Base-by-base conservation (phyloP, 805 yeast genomes). In the Myxozyma vanderwaltii region DNA sequence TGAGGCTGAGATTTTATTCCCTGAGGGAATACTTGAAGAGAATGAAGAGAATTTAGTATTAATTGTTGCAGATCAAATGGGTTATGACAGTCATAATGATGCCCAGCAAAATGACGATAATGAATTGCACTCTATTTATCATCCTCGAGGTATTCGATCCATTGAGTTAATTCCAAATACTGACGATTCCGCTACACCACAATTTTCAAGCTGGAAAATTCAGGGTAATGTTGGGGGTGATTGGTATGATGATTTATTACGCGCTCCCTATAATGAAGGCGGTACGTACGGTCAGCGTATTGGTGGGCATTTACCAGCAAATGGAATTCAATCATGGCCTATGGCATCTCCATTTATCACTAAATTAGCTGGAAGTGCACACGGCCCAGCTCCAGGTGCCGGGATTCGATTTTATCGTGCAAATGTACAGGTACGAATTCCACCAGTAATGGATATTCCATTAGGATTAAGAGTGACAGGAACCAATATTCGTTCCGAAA, bases 161-260 rank as follows among this genome's bases (percentile, higher is more conserved):
- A 44, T 55, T n/a, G 50, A 45, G 13, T 44, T 59, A 5, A 27
- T 54, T 7, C 36, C 47, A 8, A 12, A 21, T 26, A 23, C 4
- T 15, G 10, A 29, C 19, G 52, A 49, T 13, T 52, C 33, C 12
- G 49, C 49, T 5, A 47, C 23, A 12, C 35, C 51, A n/a, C 31
- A n/a, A 12, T 59, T 59, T 53, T 44, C 46, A n/a, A 33, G 41
- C 23, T 59, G 63, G 63, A 31, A 27, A 23, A 27, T 59, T 8
- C 63, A 59, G 46, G 63, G 63, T 6, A 59, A 59, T 45, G 57
- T 43, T 2, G 60, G 60, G 12, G 63, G 57, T n/a, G 60, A 59
- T 27, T 5, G 17, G 17, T 46, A 26, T 36, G 56, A 56, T 36
- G 63, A 59, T 51, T 29, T 55, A n/a, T 45, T 59, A 2, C 63